phyloP scores from a whole-genome alignment of 2,329 filamentous ascomycete species.

The Trichophyton rubrum region DNA sequence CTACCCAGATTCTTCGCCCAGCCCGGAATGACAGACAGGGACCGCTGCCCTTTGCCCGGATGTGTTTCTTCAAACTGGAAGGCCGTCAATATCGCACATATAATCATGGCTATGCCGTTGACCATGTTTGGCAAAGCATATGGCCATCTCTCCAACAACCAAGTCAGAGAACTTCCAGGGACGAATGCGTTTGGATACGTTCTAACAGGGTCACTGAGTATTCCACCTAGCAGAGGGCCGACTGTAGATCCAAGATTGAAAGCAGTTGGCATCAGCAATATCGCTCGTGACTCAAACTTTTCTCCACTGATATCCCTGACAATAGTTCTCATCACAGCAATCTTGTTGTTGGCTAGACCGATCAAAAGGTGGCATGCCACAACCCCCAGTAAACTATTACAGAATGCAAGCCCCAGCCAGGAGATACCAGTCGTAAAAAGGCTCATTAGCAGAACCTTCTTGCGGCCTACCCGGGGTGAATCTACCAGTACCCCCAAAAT shows the following conservation, averaged over 20 bases:
- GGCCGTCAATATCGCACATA: not conserved
- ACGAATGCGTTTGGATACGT: not conserved
- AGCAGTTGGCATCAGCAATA: not conserved
- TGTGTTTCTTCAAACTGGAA: not conserved
- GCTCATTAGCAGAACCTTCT: not conserved
- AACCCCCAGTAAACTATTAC: not conserved
- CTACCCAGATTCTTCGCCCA: not conserved
- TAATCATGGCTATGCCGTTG: not conserved
- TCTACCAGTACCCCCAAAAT: not conserved
- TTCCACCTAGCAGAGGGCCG: not conserved
- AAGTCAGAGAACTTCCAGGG: not conserved
- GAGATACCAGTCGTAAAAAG: not conserved
- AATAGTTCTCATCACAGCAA: not conserved
- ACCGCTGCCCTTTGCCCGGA: not conserved
- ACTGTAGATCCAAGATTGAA: not conserved
- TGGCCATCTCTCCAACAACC: not conserved
- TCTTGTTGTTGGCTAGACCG: not conserved
- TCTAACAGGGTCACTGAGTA: not conserved
- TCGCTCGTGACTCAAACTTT: not conserved
- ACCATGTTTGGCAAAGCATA: not conserved
- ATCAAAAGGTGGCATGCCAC: not conserved
- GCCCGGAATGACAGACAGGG: not conserved
- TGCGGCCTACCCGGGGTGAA: not conserved
- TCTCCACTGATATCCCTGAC: conserved; percentile 1
- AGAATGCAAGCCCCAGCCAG: not conserved